A percentile compares a stretch with the other conserved stretches of the same genome.
phyloP scores from a whole-genome alignment of 805 yeast species.

The Ogataea ramenticola region DNA sequence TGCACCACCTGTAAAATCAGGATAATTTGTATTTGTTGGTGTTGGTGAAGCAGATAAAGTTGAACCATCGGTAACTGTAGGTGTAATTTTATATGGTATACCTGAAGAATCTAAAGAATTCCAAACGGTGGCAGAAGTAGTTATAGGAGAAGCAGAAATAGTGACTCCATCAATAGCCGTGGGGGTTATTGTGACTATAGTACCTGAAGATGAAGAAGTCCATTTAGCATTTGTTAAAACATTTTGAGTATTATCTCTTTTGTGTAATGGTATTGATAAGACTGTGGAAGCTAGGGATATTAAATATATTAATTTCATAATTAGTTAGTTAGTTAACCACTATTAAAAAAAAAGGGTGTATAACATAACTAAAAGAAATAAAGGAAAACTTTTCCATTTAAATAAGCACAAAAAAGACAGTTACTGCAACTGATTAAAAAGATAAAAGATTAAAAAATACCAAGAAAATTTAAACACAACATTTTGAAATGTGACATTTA shows the following conservation, averaged over 20 bases:
- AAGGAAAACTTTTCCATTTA: too few species aligned
- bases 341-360: too few species aligned
- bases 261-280: background rate
- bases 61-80: constrained; percentile 27
- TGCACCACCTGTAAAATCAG: constrained; percentile 29
- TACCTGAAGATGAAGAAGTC: constrained; percentile 28
- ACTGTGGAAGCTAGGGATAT: background rate
- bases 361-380: too few species aligned
- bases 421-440: too few species aligned
- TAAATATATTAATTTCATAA: background rate
- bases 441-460: too few species aligned
- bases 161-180: constrained; percentile 52
- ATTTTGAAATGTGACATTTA: too few species aligned
- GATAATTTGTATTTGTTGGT: constrained; percentile 27
- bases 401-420: too few species aligned
- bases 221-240: constrained; percentile 21
- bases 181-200: constrained; percentile 18
- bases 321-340: too few species aligned
- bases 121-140: constrained; percentile 33
- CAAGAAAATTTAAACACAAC: too few species aligned
- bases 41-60: constrained; percentile 36
- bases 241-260: constrained; percentile 14
- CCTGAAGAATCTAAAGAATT: constrained; percentile 36
- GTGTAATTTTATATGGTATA: constrained; percentile 35
- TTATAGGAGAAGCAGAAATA: constrained; percentile 31